Conservation (phyloP, 768 basidiomycete species). For the Termitomyces titanicus region DNA sequence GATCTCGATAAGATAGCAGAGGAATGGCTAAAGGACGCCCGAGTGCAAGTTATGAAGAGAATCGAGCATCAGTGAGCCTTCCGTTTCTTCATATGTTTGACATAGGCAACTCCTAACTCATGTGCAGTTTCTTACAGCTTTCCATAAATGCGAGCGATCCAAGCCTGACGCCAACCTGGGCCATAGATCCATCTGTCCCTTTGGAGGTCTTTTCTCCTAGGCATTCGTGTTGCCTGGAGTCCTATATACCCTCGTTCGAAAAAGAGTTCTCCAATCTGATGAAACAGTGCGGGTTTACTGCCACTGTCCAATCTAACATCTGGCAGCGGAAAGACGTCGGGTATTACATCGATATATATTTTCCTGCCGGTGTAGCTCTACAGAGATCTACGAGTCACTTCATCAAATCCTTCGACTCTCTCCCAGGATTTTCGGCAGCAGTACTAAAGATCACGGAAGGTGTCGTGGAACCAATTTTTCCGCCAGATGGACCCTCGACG, state of each 20-base stretch:
- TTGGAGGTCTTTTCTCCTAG: not conserved
- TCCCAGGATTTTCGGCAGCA: not conserved
- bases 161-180: not conserved
- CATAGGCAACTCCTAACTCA: not conserved
- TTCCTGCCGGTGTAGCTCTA: not conserved
- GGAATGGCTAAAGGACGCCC: not conserved
- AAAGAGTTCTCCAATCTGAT: not conserved
- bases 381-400: not conserved
- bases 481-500: not conserved
- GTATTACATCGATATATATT: not conserved
- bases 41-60: not conserved
- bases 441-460: not conserved
- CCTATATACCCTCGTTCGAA: not conserved
- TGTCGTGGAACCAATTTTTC: not conserved
- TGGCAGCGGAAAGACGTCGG: not conserved
- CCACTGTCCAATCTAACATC: not conserved
- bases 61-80: not conserved
- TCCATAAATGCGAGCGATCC: not conserved
- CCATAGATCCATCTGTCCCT: not conserved
- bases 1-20: not conserved
- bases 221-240: not conserved
- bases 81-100: not conserved
- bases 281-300: not conserved
- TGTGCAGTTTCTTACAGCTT: not conserved
- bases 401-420: not conserved